These are phyloP conservation scores for Drosera capensis DNA, from an alignment of 148 eudicot species.

Conservation along the genomic window DNA sequence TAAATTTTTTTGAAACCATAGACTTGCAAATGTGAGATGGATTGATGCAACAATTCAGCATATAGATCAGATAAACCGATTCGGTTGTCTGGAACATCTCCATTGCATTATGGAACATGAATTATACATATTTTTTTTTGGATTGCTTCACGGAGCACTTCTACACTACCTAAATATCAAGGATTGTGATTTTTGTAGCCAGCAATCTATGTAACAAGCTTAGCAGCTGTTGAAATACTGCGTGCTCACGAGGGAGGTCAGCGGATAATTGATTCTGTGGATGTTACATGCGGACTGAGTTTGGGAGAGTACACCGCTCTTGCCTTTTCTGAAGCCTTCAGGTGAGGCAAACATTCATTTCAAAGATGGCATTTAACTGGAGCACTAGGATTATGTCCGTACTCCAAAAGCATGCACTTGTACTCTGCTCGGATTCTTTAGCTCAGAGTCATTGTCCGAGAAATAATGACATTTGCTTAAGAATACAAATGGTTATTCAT, in stretches of 20 bases:
- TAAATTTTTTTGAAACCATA: no score
- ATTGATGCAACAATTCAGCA: no score
- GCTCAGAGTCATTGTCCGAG: no score
- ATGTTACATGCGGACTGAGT: slow-evolving; percentile 90
- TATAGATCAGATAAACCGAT: no score
- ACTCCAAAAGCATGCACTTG: not conserved
- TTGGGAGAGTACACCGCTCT: slow-evolving; percentile 98
- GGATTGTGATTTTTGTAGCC: slow-evolving; percentile 32
- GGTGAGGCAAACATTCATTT: slow-evolving; percentile 23
- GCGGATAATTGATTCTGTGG: slow-evolving; percentile 72
- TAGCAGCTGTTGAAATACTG: slow-evolving; percentile 85
- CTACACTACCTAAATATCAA: not conserved
- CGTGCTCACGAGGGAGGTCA: slow-evolving; percentile 94
- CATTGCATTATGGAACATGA: no score
- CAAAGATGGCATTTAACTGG: not conserved
- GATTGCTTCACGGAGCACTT: not conserved
- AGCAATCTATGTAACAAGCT: slow-evolving; percentile 80
- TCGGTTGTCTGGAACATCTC: no score
- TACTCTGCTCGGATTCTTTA: not conserved
- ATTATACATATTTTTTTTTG: not conserved
- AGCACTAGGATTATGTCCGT: not conserved
- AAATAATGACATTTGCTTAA: no score
- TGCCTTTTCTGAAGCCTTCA: slow-evolving; percentile 95
- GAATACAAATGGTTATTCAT: no score
- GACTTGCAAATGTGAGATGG: no score